Evolutionary conservation across 495 filamentous ascomycete genomes (phyloP), one percentile per base, ranked within the genome.

Genomic region (Daldinia bambusicola): DNA sequence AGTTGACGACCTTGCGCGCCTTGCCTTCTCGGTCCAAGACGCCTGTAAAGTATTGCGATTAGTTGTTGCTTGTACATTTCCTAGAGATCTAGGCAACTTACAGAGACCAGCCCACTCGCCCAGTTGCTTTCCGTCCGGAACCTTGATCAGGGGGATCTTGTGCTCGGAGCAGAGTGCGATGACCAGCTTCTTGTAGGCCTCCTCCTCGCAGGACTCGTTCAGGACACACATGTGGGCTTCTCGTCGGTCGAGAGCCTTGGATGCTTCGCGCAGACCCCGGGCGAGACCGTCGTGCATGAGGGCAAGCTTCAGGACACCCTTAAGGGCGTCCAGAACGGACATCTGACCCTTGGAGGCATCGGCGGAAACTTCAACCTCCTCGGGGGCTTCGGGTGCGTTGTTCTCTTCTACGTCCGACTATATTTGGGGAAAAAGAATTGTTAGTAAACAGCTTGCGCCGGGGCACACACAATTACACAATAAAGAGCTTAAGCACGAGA

Each of bases 181-280:
- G 72, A 99, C 95, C 55, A 99, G 89, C 90, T 99, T 99, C 93
- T 99, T 99, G 88, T 99, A 99, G 70, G 95, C 95, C 88, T 99
- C 95, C 89, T 99, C 96, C 86, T 98, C 95, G 86, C 95, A 99
- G 69, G 87, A 90, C 88, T 99, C 95, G 87, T 98, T 98, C 65
- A 99, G 89, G 75, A 99, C 95, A 84, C 96, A 98, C 93, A 99
- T 97, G 84, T 99, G 96, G 31, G 95, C 95, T 88, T 99, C 93
- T 73, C 96, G 92, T 75, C 95, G 88, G 84, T 98, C 96, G 67
- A 99, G 91, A 58, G 95, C 93, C 89, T 99, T 99, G 85, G 89
- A 91, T 59, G 96, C 96, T 85, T 99, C 95, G 73, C 96, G 93
- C 66, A 99, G 92, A 82, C 95, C 95, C 79, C 95, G 95, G 69